Conservation (phyloP, 139 green algal genomes). For the Eudorina sp. region DNA sequence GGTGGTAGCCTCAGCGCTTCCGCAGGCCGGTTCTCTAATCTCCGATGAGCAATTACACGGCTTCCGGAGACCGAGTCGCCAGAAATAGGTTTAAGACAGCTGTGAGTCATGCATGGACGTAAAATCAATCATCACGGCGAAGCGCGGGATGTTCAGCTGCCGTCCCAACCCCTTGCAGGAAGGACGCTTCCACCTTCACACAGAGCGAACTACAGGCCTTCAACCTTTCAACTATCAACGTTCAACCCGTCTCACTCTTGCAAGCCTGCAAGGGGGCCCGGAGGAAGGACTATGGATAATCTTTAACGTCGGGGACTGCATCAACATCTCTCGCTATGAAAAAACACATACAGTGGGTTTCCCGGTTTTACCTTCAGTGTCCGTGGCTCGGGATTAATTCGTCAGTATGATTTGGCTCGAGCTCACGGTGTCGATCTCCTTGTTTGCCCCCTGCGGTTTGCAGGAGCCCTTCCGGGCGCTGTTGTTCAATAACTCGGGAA, state of each 20-base stretch:
- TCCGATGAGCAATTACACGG: not conserved
- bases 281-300: slow-evolving; percentile 69
- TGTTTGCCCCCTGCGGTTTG: not conserved
- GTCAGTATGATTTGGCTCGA: no score
- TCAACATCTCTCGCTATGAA: slow-evolving; percentile 59
- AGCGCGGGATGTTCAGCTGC: no score
- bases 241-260: slow-evolving; percentile 61
- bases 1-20: not conserved
- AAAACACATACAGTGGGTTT: slow-evolving; percentile 55
- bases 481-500: slow-evolving; percentile 55
- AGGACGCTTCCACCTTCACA: slow-evolving; percentile 60
- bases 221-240: slow-evolving; percentile 62
- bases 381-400: not conserved
- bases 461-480: slow-evolving; percentile 60
- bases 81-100: slow-evolving; percentile 65
- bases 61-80: not conserved
- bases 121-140: no score
- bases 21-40: no score
- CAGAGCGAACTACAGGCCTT: slow-evolving; percentile 55
- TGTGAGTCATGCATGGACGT: not conserved
- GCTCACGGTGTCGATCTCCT: not conserved
- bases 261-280: slow-evolving; percentile 50
- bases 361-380: not conserved
- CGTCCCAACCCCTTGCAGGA: no score
- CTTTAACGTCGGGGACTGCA: slow-evolving; percentile 64